These are phyloP conservation scores for Coemansia sp. DNA, from an alignment of 192 early-diverging fungal species.

Conservation along the genomic window DNA sequence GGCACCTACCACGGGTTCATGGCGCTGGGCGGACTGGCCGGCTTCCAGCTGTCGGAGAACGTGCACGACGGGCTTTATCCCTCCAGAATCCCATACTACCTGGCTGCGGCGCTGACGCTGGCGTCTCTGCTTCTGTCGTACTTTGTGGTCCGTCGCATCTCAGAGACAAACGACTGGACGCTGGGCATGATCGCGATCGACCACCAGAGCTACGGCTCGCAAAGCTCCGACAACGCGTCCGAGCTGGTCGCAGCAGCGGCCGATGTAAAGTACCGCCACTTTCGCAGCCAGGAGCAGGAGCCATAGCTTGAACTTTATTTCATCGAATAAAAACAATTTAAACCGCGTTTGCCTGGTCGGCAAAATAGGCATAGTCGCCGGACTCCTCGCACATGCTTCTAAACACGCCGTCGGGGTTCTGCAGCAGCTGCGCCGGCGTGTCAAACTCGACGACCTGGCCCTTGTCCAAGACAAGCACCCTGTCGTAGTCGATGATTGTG, in stretches of 20 bases:
- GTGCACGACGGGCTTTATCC: neutral
- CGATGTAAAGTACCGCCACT: conserved; percentile 3
- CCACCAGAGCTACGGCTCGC: neutral
- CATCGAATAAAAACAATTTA: neutral
- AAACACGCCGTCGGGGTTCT: conserved; percentile 64
- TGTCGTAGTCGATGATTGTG: conserved; percentile 86
- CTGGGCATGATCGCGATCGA: neutral
- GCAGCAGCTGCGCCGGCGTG: conserved; percentile 72
- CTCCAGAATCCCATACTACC: conserved; percentile 14
- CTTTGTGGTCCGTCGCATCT: conserved; percentile 12
- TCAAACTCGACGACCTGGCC: conserved; percentile 83
- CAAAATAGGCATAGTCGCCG: conserved; percentile 74
- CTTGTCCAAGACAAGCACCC: conserved; percentile 80
- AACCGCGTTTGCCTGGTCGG: neutral
- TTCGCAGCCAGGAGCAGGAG: too few species aligned
- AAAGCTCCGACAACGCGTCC: neutral
- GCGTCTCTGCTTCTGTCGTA: neutral
- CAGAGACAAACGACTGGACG: conserved; percentile 7
- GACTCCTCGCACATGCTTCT: conserved; percentile 80
- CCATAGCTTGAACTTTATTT: neutral
- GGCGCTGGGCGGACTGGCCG: conserved; percentile 36
- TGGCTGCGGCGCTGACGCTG: neutral
- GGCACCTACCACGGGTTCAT: conserved; percentile 40
- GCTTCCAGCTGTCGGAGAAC: conserved; percentile 21
- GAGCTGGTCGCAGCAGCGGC: neutral